Conservation (phyloP, 2,329 filamentous ascomycete species). For the Alternaria hordeiaustralica region DNA sequence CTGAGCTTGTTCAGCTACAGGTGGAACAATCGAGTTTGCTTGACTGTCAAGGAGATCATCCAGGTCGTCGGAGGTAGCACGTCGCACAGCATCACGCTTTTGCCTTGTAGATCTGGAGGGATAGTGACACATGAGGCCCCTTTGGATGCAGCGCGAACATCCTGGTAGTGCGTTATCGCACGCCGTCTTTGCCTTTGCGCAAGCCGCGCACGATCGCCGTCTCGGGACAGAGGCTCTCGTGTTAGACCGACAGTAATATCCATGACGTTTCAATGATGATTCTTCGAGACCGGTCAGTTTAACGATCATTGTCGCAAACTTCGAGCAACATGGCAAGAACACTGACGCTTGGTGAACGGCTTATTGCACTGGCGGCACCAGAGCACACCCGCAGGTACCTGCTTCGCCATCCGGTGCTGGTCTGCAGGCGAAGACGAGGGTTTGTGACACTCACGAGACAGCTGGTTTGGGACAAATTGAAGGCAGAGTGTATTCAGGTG, state of each 20-base stretch:
- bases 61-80: neutral
- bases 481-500: neutral
- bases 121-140: neutral
- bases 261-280: slow-evolving; percentile 1
- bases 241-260: neutral
- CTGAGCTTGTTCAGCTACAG: neutral
- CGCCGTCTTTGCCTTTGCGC: slow-evolving; percentile 5
- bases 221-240: neutral
- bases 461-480: neutral
- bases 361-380: slow-evolving; percentile 3
- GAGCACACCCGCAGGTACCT: neutral
- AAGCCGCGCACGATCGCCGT: slow-evolving; percentile 8
- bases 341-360: slow-evolving; percentile 2
- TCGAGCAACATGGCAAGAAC: neutral
- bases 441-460: neutral
- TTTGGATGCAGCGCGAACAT: slow-evolving; percentile 6
- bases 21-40: neutral
- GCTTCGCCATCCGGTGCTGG: neutral
- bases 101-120: neutral
- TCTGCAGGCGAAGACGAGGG: neutral
- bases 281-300: neutral
- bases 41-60: neutral
- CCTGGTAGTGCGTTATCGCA: neutral
- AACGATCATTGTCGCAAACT: too few relatives aligned
- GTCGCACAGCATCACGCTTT: neutral